Percentiles rank a stretch among this genome's conserved stretches.
phyloP scores from a whole-genome alignment of 352 stramenopile species.

The Aphanomyces invadans region DNA sequence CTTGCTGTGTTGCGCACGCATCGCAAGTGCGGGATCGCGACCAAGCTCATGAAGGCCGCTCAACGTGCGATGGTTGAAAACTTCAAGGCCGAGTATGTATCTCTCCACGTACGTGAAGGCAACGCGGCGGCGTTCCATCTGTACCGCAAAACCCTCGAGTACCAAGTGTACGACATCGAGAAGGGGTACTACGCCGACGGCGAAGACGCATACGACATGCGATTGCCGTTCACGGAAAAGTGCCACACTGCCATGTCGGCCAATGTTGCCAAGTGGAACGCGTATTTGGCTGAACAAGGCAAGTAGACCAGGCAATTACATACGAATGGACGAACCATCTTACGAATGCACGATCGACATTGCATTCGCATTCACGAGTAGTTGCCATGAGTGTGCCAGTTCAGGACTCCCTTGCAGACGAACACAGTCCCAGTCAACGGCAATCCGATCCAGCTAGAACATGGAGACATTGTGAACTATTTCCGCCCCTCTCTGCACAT shows the following conservation, averaged over 20 bases:
- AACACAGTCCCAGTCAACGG: too few species aligned
- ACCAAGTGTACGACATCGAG: slow-evolving; percentile 98
- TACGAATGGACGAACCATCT: too few species aligned
- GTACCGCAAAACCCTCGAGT: slow-evolving; percentile 96
- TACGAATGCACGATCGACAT: too few species aligned
- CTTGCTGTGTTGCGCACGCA: slow-evolving; percentile 95
- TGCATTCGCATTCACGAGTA: too few species aligned
- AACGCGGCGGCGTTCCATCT: slow-evolving; percentile 98
- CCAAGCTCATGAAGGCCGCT: slow-evolving; percentile 95
- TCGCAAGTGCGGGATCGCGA: slow-evolving; percentile 96
- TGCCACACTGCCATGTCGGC: slow-evolving; percentile 79
- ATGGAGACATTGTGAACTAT: too few species aligned
- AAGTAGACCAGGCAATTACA: too few species aligned
- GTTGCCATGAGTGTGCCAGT: too few species aligned
- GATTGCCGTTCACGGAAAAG: slow-evolving; percentile 90
- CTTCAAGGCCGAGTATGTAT: slow-evolving; percentile 98
- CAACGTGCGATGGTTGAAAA: slow-evolving; percentile 94
- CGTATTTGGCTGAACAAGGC: slow-evolving; percentile 47
- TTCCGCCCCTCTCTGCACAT: too few species aligned
- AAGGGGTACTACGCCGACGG: slow-evolving; percentile 99
- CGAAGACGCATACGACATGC: slow-evolving; percentile 99
- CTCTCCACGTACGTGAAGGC: slow-evolving; percentile 97
- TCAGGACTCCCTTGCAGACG: too few species aligned
- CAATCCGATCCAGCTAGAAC: too few species aligned
- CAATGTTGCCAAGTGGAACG: slow-evolving; percentile 76